Percentiles rank a stretch among this genome's conserved stretches.
These are phyloP conservation scores for Ceratocystis destructans DNA, from an alignment of 2,329 filamentous ascomycete species.

Conservation along the genomic window DNA sequence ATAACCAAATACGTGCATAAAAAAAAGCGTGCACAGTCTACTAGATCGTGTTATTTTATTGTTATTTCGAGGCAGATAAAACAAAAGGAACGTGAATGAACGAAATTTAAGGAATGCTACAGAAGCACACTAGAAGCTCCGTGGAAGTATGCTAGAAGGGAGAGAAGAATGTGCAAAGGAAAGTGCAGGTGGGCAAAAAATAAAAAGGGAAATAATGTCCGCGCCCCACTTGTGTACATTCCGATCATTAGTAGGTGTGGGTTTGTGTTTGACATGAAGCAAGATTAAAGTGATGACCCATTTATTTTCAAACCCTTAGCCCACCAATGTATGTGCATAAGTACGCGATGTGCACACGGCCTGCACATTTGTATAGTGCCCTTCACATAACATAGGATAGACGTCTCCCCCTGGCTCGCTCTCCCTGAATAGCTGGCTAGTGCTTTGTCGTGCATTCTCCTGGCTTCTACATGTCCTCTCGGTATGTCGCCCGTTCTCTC, in stretches of 20 bases:
- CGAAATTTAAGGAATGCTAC: constrained; percentile 1
- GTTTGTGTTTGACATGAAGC: neutral
- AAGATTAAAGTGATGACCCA: neutral
- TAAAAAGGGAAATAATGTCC: neutral
- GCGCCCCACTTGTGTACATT: neutral
- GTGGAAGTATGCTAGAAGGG: neutral
- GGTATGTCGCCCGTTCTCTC: too few relatives aligned
- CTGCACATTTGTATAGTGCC: too few relatives aligned
- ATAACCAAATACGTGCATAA: neutral
- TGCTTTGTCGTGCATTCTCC: too few relatives aligned
- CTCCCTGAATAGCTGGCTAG: too few relatives aligned
- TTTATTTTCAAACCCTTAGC: neutral
- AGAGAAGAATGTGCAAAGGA: neutral
- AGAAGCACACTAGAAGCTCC: neutral
- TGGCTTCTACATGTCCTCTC: too few relatives aligned
- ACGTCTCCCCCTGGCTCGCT: too few relatives aligned
- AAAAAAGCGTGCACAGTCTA: neutral
- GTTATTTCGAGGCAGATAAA: neutral
- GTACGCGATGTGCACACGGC: too few relatives aligned
- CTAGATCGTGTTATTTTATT: too few relatives aligned
- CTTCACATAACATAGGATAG: too few relatives aligned
- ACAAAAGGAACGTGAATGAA: neutral
- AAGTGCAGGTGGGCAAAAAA: neutral
- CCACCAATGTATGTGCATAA: too few relatives aligned
- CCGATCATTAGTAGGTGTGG: neutral